These are phyloP conservation scores for Cordyceps cicadae DNA, from an alignment of 2,329 filamentous ascomycete species.

Conservation along the genomic window DNA sequence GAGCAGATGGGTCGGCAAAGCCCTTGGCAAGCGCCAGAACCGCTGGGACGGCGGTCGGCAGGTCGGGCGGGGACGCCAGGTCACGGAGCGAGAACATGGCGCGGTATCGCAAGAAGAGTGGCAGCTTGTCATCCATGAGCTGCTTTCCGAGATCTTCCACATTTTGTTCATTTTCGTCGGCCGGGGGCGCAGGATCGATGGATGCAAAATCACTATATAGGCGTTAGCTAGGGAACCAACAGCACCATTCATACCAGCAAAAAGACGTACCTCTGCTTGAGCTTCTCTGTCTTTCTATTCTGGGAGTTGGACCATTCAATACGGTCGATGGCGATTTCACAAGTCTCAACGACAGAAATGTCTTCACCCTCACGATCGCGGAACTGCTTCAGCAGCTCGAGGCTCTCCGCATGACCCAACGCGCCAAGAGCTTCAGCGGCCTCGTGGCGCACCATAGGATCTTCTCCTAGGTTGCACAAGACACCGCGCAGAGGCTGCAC, in stretches of 20 bases:
- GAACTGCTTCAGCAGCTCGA: slow-evolving; percentile 65
- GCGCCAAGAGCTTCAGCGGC: slow-evolving; percentile 92
- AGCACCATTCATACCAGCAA: slow-evolving; percentile 10
- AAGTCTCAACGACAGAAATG: slow-evolving; percentile 84
- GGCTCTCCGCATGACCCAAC: slow-evolving; percentile 63
- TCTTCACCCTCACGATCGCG: slow-evolving; percentile 69
- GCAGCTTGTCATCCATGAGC: slow-evolving; percentile 68
- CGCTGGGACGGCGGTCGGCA: slow-evolving; percentile 82
- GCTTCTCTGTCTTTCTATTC: slow-evolving; percentile 61
- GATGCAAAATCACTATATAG: slow-evolving; percentile 77
- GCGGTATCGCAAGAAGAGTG: slow-evolving; percentile 87
- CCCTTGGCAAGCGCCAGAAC: slow-evolving; percentile 79
- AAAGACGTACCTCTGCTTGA: slow-evolving; percentile 64
- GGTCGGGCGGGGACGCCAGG: slow-evolving; percentile 83
- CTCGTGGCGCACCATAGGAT: slow-evolving; percentile 93
- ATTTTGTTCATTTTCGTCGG: slow-evolving; percentile 60
- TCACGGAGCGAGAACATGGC: slow-evolving; percentile 98
- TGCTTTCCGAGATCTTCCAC: slow-evolving; percentile 68
- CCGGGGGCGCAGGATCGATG: slow-evolving; percentile 87
- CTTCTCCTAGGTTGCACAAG: slow-evolving; percentile 70
- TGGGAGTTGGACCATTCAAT: slow-evolving; percentile 88
- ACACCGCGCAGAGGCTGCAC: slow-evolving; percentile 65
- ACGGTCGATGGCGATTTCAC: slow-evolving; percentile 89
- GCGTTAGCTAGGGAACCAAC: slow-evolving; percentile 21
- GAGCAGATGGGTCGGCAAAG: slow-evolving; percentile 74